Conservation (phyloP, 495 filamentous ascomycete genomes). For the Neurospora sp. region DNA sequence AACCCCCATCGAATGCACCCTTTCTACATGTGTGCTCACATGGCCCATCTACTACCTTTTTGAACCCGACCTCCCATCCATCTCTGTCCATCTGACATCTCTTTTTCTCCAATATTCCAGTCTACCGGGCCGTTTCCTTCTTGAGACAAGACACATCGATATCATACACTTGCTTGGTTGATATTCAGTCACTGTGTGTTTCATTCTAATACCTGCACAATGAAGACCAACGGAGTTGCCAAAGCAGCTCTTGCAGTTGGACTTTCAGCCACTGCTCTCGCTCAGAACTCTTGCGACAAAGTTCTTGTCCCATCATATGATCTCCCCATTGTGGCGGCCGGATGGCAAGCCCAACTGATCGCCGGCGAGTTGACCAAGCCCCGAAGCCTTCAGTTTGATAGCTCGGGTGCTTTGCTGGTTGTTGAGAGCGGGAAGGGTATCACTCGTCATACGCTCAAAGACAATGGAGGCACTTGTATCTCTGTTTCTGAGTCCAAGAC, state of each 20-base stretch:
- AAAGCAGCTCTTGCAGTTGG: constrained; percentile 4
- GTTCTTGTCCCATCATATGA: constrained; percentile 30
- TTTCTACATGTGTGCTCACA: neutral
- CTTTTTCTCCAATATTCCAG: neutral
- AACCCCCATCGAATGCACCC: neutral
- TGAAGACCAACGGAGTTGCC: constrained; percentile 10
- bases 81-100: neutral
- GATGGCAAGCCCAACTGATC: constrained; percentile 45
- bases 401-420: constrained; percentile 44
- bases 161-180: neutral
- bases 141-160: neutral
- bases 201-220: neutral
- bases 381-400: constrained; percentile 50
- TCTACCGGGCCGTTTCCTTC: neutral
- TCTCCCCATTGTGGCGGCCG: constrained; percentile 42
- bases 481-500: constrained; percentile 22
- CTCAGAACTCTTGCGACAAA: constrained; percentile 17
- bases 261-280: constrained; percentile 9
- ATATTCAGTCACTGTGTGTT: neutral
- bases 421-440: constrained; percentile 45
- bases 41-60: neutral
- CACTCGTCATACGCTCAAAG: constrained; percentile 35
- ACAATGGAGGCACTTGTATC: constrained; percentile 44
- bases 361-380: constrained; percentile 42
- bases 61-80: neutral